Evolutionary conservation across 495 filamentous ascomycete species (phyloP).

Genomic region (Talaromyces adpressus): DNA sequence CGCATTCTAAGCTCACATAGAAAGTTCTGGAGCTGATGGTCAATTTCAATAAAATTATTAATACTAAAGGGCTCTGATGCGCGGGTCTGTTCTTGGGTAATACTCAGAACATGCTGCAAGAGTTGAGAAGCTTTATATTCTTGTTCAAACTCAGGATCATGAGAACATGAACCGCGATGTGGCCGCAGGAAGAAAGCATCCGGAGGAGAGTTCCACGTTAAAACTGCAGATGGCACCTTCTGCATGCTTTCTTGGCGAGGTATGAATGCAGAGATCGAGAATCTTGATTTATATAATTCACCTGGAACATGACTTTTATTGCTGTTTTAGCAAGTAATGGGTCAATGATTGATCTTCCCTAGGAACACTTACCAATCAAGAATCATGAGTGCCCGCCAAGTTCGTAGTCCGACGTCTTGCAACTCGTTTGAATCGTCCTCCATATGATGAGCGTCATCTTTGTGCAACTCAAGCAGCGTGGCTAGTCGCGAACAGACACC

Average conservation of each 20-base stretch:
- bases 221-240: too few relatives aligned
- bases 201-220: too few relatives aligned
- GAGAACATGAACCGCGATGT: not conserved
- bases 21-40: not conserved
- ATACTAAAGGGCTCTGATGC: not conserved
- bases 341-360: not conserved
- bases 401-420: not conserved
- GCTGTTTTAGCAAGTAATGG: not conserved
- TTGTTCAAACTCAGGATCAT: not conserved
- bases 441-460: not conserved
- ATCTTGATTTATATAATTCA: not conserved
- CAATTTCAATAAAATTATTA: not conserved
- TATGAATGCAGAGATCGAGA: not conserved
- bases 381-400: not conserved
- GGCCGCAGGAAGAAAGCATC: not conserved
- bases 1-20: not conserved
- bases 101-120: not conserved
- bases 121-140: not conserved
- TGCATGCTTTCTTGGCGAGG: not conserved
- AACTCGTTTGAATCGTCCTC: not conserved
- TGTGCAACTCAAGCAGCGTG: not conserved
- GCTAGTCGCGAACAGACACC: conserved; percentile 20
- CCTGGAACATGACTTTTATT: not conserved
- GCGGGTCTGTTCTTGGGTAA: not conserved
- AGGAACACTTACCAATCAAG: not conserved